Evolutionary conservation across 306 rosid species (phyloP).

Genomic region (Lathyrus sativus): DNA sequence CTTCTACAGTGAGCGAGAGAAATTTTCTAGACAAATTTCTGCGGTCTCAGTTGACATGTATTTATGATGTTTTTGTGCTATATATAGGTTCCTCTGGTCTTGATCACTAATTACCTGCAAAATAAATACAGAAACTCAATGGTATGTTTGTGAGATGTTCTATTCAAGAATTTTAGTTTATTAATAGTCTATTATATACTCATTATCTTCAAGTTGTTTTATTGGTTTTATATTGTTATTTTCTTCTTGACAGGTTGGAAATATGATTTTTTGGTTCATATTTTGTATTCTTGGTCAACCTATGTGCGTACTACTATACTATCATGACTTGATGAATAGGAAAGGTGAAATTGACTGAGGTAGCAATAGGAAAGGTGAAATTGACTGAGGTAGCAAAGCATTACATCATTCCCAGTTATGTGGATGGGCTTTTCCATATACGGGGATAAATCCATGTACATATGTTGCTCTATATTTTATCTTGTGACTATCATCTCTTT

Average conservation of each 20-base stretch:
- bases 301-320: slow-evolving; percentile 81
- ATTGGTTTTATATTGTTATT: slow-evolving; percentile 22
- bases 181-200: not conserved
- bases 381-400: slow-evolving; percentile 34
- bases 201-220: slow-evolving; percentile 22
- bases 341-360: slow-evolving; percentile 54
- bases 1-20: slow-evolving; percentile 1
- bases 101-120: slow-evolving; percentile 80
- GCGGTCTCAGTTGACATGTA: slow-evolving; percentile 16
- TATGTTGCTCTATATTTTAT: slow-evolving; percentile 30
- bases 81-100: slow-evolving; percentile 76
- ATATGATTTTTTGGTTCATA: slow-evolving; percentile 91
- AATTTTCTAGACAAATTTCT: slow-evolving; percentile 9
- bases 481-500: slow-evolving; percentile 25
- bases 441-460: slow-evolving; percentile 37
- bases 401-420: slow-evolving; percentile 5
- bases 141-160: slow-evolving; percentile 52
- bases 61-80: slow-evolving; percentile 24
- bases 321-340: slow-evolving; percentile 93
- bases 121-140: slow-evolving; percentile 73
- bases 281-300: slow-evolving; percentile 96
- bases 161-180: slow-evolving; percentile 19
- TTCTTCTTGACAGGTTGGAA: slow-evolving; percentile 70
- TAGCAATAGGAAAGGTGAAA: slow-evolving; percentile 46
- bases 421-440: slow-evolving; percentile 22